Percentiles rank a stretch among this genome's conserved stretches.
phyloP scores from a whole-genome alignment of 202 grass and related monocot genomes.

The Saccharum hybrid region DNA sequence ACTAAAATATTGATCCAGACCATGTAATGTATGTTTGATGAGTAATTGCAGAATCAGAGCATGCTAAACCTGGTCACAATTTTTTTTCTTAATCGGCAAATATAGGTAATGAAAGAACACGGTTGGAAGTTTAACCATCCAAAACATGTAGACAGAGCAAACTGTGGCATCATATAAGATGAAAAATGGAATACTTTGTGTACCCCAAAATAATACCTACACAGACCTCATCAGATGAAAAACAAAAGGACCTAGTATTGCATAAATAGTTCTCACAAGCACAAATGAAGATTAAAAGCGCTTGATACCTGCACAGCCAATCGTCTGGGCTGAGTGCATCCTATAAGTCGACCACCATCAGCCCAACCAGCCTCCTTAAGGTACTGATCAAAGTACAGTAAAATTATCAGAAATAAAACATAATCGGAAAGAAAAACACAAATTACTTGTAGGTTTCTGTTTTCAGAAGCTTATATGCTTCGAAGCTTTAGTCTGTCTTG shows the following conservation, averaged over 20 bases:
- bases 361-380: constrained; percentile 97
- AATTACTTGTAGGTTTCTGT: background rate
- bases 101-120: constrained; percentile 5
- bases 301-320: constrained; percentile 85
- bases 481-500: background rate
- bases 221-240: constrained; percentile 10
- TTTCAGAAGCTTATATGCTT: background rate
- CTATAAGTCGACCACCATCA: constrained; percentile 89
- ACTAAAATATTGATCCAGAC: constrained; percentile 6
- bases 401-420: constrained; percentile 37
- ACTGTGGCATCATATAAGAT: background rate
- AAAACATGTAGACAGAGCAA: background rate
- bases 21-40: background rate
- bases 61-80: background rate
- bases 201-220: background rate
- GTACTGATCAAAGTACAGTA: constrained; percentile 56
- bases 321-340: constrained; percentile 94
- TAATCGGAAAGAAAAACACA: background rate
- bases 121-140: background rate
- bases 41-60: background rate
- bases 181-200: background rate
- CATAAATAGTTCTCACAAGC: constrained; percentile 20
- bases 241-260: background rate
- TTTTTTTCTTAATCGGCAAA: background rate
- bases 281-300: constrained; percentile 35